These are phyloP conservation scores for Moricandia moricandioides DNA, from an alignment of 345 rosid species.

Conservation along the genomic window DNA sequence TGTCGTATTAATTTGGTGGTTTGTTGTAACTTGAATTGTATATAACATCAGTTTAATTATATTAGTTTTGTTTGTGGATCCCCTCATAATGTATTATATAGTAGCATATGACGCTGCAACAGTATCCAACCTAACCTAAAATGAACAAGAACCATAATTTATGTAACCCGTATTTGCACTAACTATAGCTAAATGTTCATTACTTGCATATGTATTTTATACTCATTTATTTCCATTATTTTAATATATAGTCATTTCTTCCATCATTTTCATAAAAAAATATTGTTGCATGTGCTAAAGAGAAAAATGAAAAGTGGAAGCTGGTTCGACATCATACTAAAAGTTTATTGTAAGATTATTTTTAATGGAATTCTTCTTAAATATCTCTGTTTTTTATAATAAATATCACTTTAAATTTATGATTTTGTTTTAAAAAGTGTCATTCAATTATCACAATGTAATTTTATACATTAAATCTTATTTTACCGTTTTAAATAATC, in stretches of 20 bases:
- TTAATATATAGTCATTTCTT: background rate
- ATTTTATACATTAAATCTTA: too few species aligned
- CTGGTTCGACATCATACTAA: background rate
- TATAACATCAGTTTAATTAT: background rate
- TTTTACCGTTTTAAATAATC: too few species aligned
- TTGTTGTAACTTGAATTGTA: constrained; percentile 11
- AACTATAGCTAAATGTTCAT: background rate
- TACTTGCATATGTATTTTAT: background rate
- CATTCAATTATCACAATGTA: too few species aligned
- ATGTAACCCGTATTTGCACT: background rate
- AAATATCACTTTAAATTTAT: too few species aligned
- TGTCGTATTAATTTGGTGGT: constrained; percentile 15
- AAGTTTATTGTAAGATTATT: background rate
- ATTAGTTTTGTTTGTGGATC: constrained; percentile 4
- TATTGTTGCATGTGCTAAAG: background rate
- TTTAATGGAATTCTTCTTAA: background rate
- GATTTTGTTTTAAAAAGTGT: too few species aligned
- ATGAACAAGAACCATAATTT: background rate
- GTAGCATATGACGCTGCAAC: constrained; percentile 23
- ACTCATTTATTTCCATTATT: background rate
- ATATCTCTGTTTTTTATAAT: too few species aligned
- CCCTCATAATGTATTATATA: constrained; percentile 9
- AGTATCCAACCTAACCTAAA: constrained; percentile 31
- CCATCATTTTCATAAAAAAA: background rate
- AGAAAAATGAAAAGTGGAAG: background rate